phyloP scores from a whole-genome alignment of 78 protist genomes.

The Chrysochromulina tobinii region DNA sequence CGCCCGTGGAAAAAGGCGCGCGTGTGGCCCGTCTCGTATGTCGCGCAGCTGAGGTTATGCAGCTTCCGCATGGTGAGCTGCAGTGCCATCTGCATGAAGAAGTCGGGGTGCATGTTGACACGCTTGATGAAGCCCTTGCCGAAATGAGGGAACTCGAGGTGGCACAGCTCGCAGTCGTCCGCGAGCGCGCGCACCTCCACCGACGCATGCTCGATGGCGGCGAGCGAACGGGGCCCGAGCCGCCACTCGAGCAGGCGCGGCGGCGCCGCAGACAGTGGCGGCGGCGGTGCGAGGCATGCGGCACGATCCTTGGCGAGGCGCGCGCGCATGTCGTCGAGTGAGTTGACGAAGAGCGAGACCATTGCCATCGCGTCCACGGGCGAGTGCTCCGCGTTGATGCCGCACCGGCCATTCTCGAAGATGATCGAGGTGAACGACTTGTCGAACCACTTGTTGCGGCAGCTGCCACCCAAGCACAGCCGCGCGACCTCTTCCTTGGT shows the following conservation, averaged over 20 bases:
- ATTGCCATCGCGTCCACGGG: slow-evolving; percentile 27
- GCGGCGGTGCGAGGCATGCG: background rate
- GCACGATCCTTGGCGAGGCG: background rate
- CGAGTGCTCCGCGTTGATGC: slow-evolving; percentile 58
- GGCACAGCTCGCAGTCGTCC: background rate
- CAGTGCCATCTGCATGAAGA: slow-evolving; percentile 65
- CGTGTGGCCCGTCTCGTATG: slow-evolving; percentile 64
- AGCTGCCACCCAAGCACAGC: background rate
- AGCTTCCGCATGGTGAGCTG: slow-evolving; percentile 55
- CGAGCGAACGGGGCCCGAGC: background rate
- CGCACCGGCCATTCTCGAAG: slow-evolving; percentile 40
- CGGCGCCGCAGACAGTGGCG: background rate
- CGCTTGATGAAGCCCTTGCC: background rate
- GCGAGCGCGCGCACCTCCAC: background rate
- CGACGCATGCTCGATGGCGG: background rate
- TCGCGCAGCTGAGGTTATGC: background rate
- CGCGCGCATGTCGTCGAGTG: too few relatives aligned
- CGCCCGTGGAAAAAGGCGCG: slow-evolving; percentile 61
- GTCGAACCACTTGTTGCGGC: slow-evolving; percentile 59
- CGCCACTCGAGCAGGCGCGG: background rate
- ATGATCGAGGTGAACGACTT: slow-evolving; percentile 55
- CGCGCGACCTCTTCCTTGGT: background rate
- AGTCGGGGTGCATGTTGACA: slow-evolving; percentile 36
- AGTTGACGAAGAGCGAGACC: background rate
- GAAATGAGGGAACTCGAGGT: background rate